Conservation (phyloP, 176 grass and related monocot species). For the Aegilops tauschii region DNA sequence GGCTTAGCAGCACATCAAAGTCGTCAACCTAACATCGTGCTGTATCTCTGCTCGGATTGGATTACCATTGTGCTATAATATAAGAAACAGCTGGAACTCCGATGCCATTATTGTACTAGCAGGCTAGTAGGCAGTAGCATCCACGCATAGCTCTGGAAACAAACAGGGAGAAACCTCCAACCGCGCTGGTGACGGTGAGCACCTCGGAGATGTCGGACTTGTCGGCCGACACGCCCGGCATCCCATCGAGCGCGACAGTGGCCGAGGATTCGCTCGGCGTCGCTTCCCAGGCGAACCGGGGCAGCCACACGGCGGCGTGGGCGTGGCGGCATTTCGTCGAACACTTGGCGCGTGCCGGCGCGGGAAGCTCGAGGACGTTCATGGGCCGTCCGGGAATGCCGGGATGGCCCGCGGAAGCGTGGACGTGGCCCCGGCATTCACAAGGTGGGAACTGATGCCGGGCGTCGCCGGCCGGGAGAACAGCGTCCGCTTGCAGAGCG, state of each 20-base stretch:
- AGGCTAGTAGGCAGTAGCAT: neutral
- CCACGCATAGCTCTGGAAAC: neutral
- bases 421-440: too few relatives aligned
- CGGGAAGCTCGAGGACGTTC: neutral
- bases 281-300: neutral
- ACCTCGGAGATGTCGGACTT: neutral
- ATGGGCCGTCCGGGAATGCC: too few relatives aligned
- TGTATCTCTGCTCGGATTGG: too few relatives aligned
- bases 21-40: too few relatives aligned
- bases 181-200: neutral
- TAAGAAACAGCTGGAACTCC: too few relatives aligned
- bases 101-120: too few relatives aligned
- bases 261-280: neutral
- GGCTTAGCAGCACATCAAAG: too few relatives aligned
- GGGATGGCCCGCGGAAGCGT: neutral
- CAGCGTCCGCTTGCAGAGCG: neutral
- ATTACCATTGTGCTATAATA: neutral
- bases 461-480: too few relatives aligned
- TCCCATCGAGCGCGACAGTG: neutral
- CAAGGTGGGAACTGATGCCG: too few relatives aligned
- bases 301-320: neutral
- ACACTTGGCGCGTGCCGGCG: accelerated
- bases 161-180: neutral
- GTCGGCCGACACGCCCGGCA: neutral
- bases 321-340: neutral